phyloP scores from a whole-genome alignment of 2,329 filamentous ascomycete genomes.

The Penicillium olsonii region DNA sequence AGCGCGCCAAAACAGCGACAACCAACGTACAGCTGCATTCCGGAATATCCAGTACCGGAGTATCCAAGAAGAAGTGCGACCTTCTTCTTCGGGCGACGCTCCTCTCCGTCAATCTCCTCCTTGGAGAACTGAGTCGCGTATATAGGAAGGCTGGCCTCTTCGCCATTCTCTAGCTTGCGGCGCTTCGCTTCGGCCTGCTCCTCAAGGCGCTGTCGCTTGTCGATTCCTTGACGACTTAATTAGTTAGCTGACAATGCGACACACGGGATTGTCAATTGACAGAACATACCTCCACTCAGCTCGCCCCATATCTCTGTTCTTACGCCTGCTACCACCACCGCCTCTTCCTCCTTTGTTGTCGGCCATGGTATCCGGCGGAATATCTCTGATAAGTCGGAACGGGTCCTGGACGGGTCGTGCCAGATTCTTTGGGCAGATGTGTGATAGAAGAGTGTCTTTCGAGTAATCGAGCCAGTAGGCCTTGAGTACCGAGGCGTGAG shows the following conservation, averaged over 20 bases:
- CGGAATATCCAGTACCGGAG: constrained; percentile 93
- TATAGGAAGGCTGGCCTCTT: constrained; percentile 46
- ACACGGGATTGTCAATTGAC: constrained; percentile 1
- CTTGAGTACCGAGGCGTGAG: background rate
- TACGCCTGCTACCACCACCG: constrained; percentile 48
- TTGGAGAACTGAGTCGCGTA: constrained; percentile 64
- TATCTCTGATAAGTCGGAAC: constrained; percentile 18
- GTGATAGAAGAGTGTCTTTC: background rate
- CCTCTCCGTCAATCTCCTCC: constrained; percentile 86
- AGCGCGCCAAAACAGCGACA: background rate
- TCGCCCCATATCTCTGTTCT: constrained; percentile 68
- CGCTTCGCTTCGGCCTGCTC: constrained; percentile 58
- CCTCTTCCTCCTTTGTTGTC: constrained; percentile 36
- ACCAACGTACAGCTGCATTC: constrained; percentile 75
- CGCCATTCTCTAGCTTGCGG: constrained; percentile 52
- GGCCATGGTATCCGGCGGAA: constrained; percentile 32
- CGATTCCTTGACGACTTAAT: constrained; percentile 53
- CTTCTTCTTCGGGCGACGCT: constrained; percentile 89
- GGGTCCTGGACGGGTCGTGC: constrained; percentile 5
- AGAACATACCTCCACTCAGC: constrained; percentile 62
- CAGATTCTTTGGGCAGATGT: constrained; percentile 1
- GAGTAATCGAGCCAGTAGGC: background rate
- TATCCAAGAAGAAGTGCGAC: constrained; percentile 95
- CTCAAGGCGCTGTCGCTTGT: constrained; percentile 55
- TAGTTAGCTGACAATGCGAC: constrained; percentile 46